Percentiles rank a stretch among this genome's conserved stretches.
Evolutionary conservation across 352 stramenopile species (phyloP).

Genomic region (Pythium apleroticum): DNA sequence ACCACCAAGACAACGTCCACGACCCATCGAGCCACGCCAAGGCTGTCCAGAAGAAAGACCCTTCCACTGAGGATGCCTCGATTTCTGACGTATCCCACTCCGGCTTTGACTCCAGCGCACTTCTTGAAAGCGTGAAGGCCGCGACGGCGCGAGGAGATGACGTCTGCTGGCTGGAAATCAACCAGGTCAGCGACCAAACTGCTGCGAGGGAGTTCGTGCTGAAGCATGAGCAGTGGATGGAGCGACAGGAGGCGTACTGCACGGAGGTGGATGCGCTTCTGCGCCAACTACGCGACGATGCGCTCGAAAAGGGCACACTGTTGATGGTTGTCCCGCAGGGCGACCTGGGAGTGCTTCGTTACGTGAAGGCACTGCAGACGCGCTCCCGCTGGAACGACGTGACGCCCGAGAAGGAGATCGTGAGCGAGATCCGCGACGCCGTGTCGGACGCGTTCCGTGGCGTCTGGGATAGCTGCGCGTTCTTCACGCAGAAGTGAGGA

Average conservation of each 20-base stretch:
- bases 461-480: constrained; percentile 72
- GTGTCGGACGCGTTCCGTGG: constrained; percentile 69
- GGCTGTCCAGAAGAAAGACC: constrained; percentile 17
- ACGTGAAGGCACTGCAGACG: constrained; percentile 73
- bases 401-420: constrained; percentile 40
- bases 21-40: constrained; percentile 56
- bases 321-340: constrained; percentile 71
- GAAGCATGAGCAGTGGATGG: constrained; percentile 69
- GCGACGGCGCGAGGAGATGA: constrained; percentile 33
- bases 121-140: constrained; percentile 38
- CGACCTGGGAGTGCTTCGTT: constrained; percentile 65
- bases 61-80: background rate
- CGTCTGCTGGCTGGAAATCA: constrained; percentile 77
- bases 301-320: constrained; percentile 51
- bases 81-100: constrained; percentile 19
- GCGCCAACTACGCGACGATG: constrained; percentile 36
- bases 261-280: constrained; percentile 51
- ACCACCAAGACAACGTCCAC: constrained; percentile 45
- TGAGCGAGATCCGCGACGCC: constrained; percentile 56
- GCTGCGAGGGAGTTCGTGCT: constrained; percentile 59
- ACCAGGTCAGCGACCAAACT: constrained; percentile 37
- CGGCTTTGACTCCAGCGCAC: constrained; percentile 24
- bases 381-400: constrained; percentile 76
- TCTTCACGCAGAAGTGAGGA: constrained; percentile 62
- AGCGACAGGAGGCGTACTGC: constrained; percentile 50